These are phyloP conservation scores for Pugionium dolabratum DNA, from an alignment of 345 rosid species.

Conservation along the genomic window DNA sequence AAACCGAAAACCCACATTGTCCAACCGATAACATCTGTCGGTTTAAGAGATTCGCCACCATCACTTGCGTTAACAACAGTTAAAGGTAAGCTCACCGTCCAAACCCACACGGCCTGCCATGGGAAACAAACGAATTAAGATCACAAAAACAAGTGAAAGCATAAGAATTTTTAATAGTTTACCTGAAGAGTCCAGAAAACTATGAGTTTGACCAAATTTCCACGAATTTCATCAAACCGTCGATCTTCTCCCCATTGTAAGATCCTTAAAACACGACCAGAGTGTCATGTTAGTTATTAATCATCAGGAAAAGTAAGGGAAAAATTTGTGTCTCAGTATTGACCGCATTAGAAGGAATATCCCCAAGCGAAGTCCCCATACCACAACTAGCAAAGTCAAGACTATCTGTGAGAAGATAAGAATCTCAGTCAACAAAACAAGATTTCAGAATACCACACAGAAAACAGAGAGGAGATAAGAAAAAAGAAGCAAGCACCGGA, in stretches of 20 bases:
- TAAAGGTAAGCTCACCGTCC: constrained; percentile 90
- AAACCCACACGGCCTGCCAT: constrained; percentile 88
- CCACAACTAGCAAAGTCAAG: constrained; percentile 60
- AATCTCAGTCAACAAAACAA: constrained; percentile 4
- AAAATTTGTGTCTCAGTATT: not conserved
- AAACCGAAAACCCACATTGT: constrained; percentile 71
- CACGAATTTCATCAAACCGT: constrained; percentile 82
- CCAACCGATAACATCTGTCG: constrained; percentile 79
- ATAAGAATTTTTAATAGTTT: not conserved
- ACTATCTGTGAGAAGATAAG: constrained; percentile 53
- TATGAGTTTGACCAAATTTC: constrained; percentile 62
- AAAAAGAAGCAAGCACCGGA: not conserved
- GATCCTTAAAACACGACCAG: constrained; percentile 49
- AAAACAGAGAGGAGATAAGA: not conserved
- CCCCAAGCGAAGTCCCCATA: constrained; percentile 89
- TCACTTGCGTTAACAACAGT: constrained; percentile 81
- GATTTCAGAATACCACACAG: constrained; percentile 16
- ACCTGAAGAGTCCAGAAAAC: constrained; percentile 90
- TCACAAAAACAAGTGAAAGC: not conserved
- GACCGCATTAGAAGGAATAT: constrained; percentile 87
- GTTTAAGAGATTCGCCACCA: constrained; percentile 56
- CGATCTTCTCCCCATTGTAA: constrained; percentile 94
- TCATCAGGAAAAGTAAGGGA: not conserved
- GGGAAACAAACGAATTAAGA: too few species aligned
- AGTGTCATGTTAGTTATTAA: not conserved